These are phyloP conservation scores for Botrytis cinerea DNA, from an alignment of 2,329 filamentous ascomycete genomes.

Conservation along the genomic window DNA sequence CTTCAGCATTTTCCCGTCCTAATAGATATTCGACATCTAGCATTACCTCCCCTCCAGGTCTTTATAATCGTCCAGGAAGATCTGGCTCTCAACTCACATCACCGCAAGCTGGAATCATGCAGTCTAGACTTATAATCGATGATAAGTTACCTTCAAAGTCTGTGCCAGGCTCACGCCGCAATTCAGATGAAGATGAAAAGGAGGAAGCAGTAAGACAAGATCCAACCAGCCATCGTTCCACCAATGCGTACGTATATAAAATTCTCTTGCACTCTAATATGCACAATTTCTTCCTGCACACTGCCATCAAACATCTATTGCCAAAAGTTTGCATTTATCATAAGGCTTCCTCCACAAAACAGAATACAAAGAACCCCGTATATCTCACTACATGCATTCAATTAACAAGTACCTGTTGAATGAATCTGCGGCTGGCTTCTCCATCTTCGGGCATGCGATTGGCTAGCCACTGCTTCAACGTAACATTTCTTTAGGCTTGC, in stretches of 20 bases:
- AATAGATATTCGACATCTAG: constrained; percentile 89
- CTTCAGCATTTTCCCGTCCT: constrained; percentile 77
- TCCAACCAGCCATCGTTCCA: constrained; percentile 70
- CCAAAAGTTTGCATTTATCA: background rate
- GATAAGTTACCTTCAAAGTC: constrained; percentile 78
- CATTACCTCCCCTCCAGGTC: constrained; percentile 76
- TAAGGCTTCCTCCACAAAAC: background rate
- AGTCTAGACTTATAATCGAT: constrained; percentile 60
- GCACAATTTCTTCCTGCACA: background rate
- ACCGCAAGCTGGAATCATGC: constrained; percentile 65
- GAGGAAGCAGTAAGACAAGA: constrained; percentile 71
- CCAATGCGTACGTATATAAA: constrained; percentile 71
- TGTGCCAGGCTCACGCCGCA: constrained; percentile 81
- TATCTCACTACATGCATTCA: background rate
- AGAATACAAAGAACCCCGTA: background rate
- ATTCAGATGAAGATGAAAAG: constrained; percentile 89
- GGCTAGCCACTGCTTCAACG: background rate
- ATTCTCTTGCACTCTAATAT: background rate
- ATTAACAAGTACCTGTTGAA: background rate
- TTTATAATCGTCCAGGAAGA: constrained; percentile 71
- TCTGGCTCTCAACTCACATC: constrained; percentile 81
- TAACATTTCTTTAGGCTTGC: background rate
- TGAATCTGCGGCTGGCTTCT: constrained; percentile 1
- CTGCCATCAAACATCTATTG: background rate
- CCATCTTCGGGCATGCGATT: background rate